These are phyloP conservation scores for Apostasia shenzhenica DNA, from an alignment of 106 monocot genomes.

Conservation along the genomic window DNA sequence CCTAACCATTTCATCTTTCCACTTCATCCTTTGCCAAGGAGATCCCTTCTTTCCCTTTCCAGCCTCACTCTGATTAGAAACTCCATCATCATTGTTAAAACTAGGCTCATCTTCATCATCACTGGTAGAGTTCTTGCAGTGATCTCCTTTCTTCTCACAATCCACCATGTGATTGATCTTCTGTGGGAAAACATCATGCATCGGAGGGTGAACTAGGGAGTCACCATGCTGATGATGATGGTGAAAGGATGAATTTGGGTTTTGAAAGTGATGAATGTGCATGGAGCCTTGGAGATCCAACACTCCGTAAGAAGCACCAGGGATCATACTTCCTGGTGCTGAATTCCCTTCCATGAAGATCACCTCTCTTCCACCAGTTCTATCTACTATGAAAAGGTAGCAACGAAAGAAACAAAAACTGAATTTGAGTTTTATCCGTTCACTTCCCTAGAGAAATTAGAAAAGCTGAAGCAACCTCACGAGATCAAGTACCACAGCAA, in stretches of 20 bases:
- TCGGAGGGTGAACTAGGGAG: constrained; percentile 19
- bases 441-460: not conserved
- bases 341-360: constrained; percentile 32
- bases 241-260: constrained; percentile 10
- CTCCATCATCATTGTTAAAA: constrained; percentile 42
- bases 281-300: constrained; percentile 38
- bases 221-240: constrained; percentile 11
- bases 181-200: constrained; percentile 24
- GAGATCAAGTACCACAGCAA: not conserved
- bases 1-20: constrained; percentile 75
- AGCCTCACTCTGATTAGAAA: constrained; percentile 18
- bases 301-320: constrained; percentile 24
- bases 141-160: constrained; percentile 14
- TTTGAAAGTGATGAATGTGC: constrained; percentile 29
- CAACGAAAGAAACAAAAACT: not conserved
- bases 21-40: constrained; percentile 77
- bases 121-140: constrained; percentile 17
- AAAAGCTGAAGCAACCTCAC: not conserved
- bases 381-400: not conserved
- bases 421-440: not conserved
- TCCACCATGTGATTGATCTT: constrained; percentile 5
- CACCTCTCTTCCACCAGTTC: not conserved
- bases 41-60: constrained; percentile 43
- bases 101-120: constrained; percentile 50
- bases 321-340: constrained; percentile 27